Evolutionary conservation across 257 asterid genomes (phyloP), one percentile per base, ranked within the genome.

Genomic region (Euphrasia confusa): DNA sequence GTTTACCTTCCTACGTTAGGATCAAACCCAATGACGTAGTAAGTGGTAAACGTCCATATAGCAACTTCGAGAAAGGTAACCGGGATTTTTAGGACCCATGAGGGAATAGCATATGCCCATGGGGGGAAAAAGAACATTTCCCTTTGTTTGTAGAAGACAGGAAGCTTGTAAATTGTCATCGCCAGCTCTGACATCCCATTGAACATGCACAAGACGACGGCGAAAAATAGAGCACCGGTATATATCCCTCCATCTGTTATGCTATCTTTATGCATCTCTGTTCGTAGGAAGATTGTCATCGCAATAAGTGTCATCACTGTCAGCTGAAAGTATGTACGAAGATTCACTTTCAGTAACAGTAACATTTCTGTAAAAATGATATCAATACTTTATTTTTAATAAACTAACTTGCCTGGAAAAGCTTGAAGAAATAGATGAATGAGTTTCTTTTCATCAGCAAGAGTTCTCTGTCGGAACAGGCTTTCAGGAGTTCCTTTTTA

Each of bases 11-110:
- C 75, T 0, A 80, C 66, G 48, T 85, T 83, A 0, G 95, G 95
- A 77, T 85, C 95, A 14, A 83, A 85, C 17, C 90, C 90, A 3
- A 85, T 79, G 5, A 80, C 84, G 17, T 83, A 85, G 71, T 83
- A 85, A 27, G 90, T 83, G 71, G 81, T 32, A 32, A 79, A 68
- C 37, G 78, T 75, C 90, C 85, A 85, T 50, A 83, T 72, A 2
- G 62, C 82, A 6, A 75, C 84, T 74, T 85, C 95, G 13, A 75
- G 2, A 9, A 81, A 74, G n/a, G 84, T 70, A 11, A 76, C 33
- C 0, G 92, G 88, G 5, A 84, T 76, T 66, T 79, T 84, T 59
- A 84, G 68, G 52, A 84, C 37, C 92, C 92, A 84, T 1, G 86
- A 50, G 28, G 92, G 92, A 48, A 84, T 26, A 14, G 80, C 86